Base-by-base conservation (phyloP, 164 flowering plant genomes). In the Chimonanthus salicifolius region DNA sequence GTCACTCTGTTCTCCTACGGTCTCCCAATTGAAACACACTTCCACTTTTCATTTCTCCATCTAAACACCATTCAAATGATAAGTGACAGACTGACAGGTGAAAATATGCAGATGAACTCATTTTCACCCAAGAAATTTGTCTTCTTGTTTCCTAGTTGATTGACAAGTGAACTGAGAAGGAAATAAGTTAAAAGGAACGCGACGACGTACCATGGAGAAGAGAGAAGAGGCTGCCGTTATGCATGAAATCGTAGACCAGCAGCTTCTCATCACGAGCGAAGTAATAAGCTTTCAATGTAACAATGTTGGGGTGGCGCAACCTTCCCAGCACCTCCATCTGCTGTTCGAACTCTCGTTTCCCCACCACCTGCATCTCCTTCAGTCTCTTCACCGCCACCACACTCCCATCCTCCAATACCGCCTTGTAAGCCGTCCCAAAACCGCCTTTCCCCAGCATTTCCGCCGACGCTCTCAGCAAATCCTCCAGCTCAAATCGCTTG, bases 361-460 rank as follows among this genome's bases (percentile, higher is more conserved):
- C 88, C 4, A 82, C 85, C 3, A 81, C 75, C 74, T 76, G 78
- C 5, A 79, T 79, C 20, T 92, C 97, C 78, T 86, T 89, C 71
- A 94, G 80, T 71, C 96, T 71, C 73, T 94, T 94, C 77, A 94
- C 98, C 13, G 94, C 96, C n/a, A 92, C 97, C 47, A 88, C 90
- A 44, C 66, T 79, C 1, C 93, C 94, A 73, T 88, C 96, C 48
- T 92, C 97, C 64, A 92, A 74, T 45, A 92, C 83, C 63, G 98
- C 98, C 82, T 92, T 94, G 77, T 94, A 94, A 58, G 93, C 91
- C 62, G 97, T 94, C 33, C 98, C 97, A 49, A 88, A 87, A 50
- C 89, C 91, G 2, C 98, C 98, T 80, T 92, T 94, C 5, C 98
- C 98, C 80, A 94, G 78, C 94, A 92, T 90, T 77, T 94, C 98